Evolutionary conservation across 2,329 filamentous ascomycete genomes (phyloP), one percentile per base, ranked within the genome.

Genomic region (Tolypocladium amazonense): DNA sequence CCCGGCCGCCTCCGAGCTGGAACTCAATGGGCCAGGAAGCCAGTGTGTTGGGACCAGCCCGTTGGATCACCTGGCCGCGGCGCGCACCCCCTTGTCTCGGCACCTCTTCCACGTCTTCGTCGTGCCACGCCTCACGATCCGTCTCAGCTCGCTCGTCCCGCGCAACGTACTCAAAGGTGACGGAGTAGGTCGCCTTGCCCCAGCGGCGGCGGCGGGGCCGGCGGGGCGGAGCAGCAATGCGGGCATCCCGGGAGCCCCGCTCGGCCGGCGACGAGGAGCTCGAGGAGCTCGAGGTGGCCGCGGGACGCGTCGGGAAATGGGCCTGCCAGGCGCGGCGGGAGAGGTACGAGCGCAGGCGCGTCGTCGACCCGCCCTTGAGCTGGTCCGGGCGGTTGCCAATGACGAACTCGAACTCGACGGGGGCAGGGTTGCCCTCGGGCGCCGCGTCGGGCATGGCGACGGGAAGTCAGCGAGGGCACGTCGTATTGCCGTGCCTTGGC

Each of bases 1-100:
- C 62, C 9, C 67, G 63, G 25, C 64, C 65, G 39, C 65, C 66
- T 23, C 66, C 66, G 8, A 68, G 65, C n/a, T 58, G 57, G 33
- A 58, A 62, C 27, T 69, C 66, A 8, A 66, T 64, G 23, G 56
- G 27, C 18, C 27, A 52, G 47, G 27, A 20, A 3, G 15, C 1
- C 47, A 33, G 6, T 6, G 27, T 2, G 47, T 12, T 6, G 27
- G 27, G 8, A 27, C 6, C 11, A 27, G 25, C 25, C 25, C 52
- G 11, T 8, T 39, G 30, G 27, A n/a, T 5, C 50, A 53, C 14
- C 18, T 12, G 50, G 3, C 27, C 15, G 4, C 20, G 27, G 27
- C 1, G 27, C 6, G 47, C 27, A 9, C 5, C 25, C 43, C 5
- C 4, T 2, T 15, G 43, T 27, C 43, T 15, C 12, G 43, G 5